Evolutionary conservation across 495 filamentous ascomycete genomes (phyloP).

Genomic region (Aspergillus asperescens): DNA sequence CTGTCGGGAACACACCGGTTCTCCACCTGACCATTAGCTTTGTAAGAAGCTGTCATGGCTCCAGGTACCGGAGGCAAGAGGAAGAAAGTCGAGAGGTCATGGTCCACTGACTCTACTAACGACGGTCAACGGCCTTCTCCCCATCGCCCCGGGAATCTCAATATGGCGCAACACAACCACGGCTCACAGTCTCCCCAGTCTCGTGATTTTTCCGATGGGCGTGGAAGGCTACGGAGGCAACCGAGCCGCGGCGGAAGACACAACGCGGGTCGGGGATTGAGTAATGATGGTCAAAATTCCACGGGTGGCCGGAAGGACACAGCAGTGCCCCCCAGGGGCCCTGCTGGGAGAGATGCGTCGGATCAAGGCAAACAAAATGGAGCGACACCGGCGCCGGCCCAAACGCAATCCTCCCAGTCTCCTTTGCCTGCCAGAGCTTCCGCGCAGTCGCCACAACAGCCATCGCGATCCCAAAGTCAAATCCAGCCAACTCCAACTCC

Average conservation of each 20-base stretch:
- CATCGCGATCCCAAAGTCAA: constrained; percentile 6
- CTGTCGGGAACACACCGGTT: constrained; percentile 26
- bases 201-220: constrained; percentile 41
- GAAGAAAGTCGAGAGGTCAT: constrained; percentile 52
- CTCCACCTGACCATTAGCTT: constrained; percentile 27
- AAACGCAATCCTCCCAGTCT: constrained; percentile 21
- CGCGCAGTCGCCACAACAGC: constrained; percentile 2
- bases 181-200: constrained; percentile 28
- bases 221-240: constrained; percentile 40
- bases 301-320: constrained; percentile 27
- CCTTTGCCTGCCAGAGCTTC: constrained; percentile 25
- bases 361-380: constrained; percentile 26
- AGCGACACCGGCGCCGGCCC: constrained; percentile 10
- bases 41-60: constrained; percentile 39
- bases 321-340: constrained; percentile 35
- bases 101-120: constrained; percentile 47
- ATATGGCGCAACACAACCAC: constrained; percentile 54
- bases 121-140: constrained; percentile 56
- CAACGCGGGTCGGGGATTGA: constrained; percentile 30
- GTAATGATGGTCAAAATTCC: constrained; percentile 31
- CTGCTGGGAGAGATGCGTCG: constrained; percentile 24
- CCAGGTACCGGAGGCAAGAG: constrained; percentile 52
- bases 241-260: constrained; percentile 41
- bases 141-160: constrained; percentile 56
- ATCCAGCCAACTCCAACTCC: constrained; percentile 17